These are phyloP conservation scores for Scleroderma bovista DNA, from an alignment of 768 basidiomycete genomes.

Conservation along the genomic window DNA sequence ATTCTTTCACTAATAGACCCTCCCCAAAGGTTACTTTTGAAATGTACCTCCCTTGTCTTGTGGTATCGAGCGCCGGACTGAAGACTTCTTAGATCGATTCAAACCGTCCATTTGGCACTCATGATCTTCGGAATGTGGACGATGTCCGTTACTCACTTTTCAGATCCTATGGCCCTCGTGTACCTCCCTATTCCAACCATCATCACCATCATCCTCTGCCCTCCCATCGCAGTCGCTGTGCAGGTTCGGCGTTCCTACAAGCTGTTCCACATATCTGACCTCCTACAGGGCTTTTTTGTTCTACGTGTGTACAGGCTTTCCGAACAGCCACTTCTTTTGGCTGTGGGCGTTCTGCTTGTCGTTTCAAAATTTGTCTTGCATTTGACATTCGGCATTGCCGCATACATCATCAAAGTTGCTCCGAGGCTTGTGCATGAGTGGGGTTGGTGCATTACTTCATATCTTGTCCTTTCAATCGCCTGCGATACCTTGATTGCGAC, in stretches of 20 bases:
- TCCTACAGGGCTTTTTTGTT: not conserved
- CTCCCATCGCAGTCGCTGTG: not conserved
- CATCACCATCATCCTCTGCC: not conserved
- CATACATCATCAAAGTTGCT: not conserved
- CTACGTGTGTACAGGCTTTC: constrained; percentile 1
- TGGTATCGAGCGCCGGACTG: not conserved
- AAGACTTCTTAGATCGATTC: not conserved
- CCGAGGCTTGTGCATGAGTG: not conserved
- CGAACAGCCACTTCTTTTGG: not conserved
- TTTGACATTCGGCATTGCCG: not conserved
- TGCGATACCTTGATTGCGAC: not conserved
- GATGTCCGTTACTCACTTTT: not conserved
- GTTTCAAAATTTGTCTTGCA: not conserved
- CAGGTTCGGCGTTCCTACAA: not conserved
- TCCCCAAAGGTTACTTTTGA: not conserved
- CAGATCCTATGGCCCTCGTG: not conserved
- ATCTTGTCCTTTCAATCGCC: not conserved
- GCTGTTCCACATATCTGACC: too few relatives aligned
- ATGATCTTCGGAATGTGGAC: not conserved
- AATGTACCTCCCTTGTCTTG: not conserved
- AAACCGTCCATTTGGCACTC: not conserved
- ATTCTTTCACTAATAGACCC: not conserved
- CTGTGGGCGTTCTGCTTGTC: not conserved
- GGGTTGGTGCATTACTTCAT: not conserved
- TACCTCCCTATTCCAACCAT: not conserved